phyloP scores from a whole-genome alignment of 306 rosid species.

The Medicago lupulina region DNA sequence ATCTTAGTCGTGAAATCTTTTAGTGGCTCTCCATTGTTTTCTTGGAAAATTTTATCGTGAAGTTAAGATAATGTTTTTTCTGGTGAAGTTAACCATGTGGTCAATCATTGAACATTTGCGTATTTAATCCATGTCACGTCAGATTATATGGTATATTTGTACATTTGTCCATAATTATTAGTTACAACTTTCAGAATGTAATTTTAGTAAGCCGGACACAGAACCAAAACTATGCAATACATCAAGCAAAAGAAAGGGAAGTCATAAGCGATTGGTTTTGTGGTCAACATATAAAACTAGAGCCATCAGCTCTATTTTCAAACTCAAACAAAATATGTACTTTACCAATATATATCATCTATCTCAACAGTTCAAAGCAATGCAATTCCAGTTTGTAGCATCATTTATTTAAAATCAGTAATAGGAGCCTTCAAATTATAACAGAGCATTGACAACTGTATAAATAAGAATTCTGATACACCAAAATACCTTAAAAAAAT shows the following conservation, averaged over 20 bases:
- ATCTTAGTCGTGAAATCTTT: too few species aligned
- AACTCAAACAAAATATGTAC: background rate
- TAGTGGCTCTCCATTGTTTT: too few species aligned
- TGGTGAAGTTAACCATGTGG: too few species aligned
- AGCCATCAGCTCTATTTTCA: constrained; percentile 1
- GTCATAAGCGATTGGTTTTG: constrained; percentile 9
- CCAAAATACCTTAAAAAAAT: background rate
- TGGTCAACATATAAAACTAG: constrained; percentile 7
- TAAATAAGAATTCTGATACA: too few species aligned
- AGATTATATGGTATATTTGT: too few species aligned
- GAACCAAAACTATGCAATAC: constrained; percentile 9
- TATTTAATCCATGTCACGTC: too few species aligned
- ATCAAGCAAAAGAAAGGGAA: constrained; percentile 13
- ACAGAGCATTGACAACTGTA: constrained; percentile 10
- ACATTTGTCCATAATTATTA: background rate
- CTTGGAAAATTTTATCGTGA: too few species aligned
- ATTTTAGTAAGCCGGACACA: background rate
- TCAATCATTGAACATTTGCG: too few species aligned
- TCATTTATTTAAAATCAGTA: constrained; percentile 20
- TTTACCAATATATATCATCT: constrained; percentile 1
- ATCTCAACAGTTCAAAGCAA: constrained; percentile 19
- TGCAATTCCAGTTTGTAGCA: constrained; percentile 19
- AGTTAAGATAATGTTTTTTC: too few species aligned
- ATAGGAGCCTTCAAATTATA: constrained; percentile 5
- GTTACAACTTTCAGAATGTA: background rate